Base-by-base conservation (phyloP, 495 filamentous ascomycete species). In the Penicillium angulare region DNA sequence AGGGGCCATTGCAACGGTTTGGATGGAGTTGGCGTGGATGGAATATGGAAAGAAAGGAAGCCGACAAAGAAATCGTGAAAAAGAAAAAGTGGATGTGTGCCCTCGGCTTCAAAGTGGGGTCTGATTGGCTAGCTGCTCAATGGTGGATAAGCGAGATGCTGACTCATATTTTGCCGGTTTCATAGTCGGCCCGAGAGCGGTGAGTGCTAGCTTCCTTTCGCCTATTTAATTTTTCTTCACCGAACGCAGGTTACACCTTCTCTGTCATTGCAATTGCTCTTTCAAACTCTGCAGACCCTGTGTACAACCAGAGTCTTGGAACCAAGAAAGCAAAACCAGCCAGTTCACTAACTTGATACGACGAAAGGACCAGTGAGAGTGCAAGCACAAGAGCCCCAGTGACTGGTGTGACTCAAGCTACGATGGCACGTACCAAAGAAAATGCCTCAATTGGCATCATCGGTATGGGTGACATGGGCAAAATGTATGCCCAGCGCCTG, bases 391-490 rank as follows among this genome's bases (percentile, higher is more conserved):
- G 10, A 31, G 7, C 10, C 26, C 31, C 27, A 35, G 20, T 23
- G n/a, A 20, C 31, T 43, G 5, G 26, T 21, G 26, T 53, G 52
- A 50, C 31, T 38, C 46, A 22, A 43, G 20, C 43, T 49, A 57
- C 33, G 24, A 75, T 77, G 72, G 64, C 57, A 27, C 69, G 69
- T 47, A 73, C 61, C 38, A 85, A 86, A 77, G 77, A 86, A 49
- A 72, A 77, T 60, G 85, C 86, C 65, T 77, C 77, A 29, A 82
- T 97, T 53, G 93, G 93, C 61, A 90, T 98, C 57, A 97, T 98
- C 63, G 93, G 93, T 26, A 96, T 98, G 91, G 93, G 93, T 18
- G 91, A 96, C 60, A 98, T 98, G 93, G 93, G 93, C 68, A 96
- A 89, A 82, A 95, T 98, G 95, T 98, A 98, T 73, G 88, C 95